These are phyloP conservation scores for Pelargonium cotyledonis DNA, from an alignment of 441 rosid genomes.

Conservation along the genomic window DNA sequence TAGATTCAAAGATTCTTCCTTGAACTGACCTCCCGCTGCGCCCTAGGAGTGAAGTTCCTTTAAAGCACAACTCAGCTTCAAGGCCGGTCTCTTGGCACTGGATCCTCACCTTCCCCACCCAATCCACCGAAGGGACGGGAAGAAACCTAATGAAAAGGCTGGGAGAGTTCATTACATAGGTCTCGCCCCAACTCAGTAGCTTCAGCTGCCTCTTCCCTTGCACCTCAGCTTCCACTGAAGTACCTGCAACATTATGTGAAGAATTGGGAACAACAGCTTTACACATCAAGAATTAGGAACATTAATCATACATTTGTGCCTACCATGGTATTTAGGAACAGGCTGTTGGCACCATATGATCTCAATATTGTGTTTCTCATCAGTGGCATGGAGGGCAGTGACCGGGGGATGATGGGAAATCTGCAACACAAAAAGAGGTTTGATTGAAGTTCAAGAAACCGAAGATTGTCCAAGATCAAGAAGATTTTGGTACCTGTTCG, in stretches of 20 bases:
- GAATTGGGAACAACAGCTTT: too few relatives aligned
- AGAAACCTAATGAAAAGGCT: conserved; percentile 46
- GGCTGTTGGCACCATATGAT: conserved; percentile 59
- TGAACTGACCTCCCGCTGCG: conserved; percentile 38
- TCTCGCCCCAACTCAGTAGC: conserved; percentile 50
- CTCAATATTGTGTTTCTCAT: conserved; percentile 51
- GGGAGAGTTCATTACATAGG: conserved; percentile 72
- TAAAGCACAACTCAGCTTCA: conserved; percentile 45
- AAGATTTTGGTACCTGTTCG: conserved; percentile 45
- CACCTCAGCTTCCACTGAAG: conserved; percentile 57
- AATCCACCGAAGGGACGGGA: conserved; percentile 49
- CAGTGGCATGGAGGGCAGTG: conserved; percentile 72
- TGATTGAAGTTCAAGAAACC: neutral
- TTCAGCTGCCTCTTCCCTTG: conserved; percentile 53
- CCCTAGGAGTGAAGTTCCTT: conserved; percentile 37
- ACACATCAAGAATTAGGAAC: neutral
- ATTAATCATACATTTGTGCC: too few relatives aligned
- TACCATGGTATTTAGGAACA: conserved; percentile 65
- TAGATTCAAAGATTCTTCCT: conserved; percentile 53
- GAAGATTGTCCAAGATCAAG: neutral
- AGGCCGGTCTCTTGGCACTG: conserved; percentile 54
- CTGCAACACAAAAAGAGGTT: conserved; percentile 23
- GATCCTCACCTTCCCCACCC: conserved; percentile 56
- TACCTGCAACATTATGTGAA: conserved; percentile 28
- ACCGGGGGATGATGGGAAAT: conserved; percentile 91